Base-by-base conservation (phyloP, 768 basidiomycete genomes). In the Tephrocybe sp. region DNA sequence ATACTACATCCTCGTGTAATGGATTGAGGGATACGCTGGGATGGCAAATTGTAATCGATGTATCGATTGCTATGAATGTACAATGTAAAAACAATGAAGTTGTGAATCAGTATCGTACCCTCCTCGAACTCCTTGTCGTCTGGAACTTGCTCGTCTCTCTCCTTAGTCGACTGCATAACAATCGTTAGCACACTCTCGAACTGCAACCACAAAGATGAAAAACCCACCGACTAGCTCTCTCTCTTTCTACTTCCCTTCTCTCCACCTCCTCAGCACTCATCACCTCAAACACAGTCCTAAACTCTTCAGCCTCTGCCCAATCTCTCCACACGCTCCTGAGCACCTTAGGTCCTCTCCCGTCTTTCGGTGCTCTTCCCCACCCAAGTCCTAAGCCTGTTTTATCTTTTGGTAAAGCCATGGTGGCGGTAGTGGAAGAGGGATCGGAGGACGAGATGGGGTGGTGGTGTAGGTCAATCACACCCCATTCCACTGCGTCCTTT, bases 401-500 rank as follows among this genome's bases (percentile, higher is more conserved):
- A 58, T 90, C 88, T 64, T 90, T 89, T 62, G 86, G 64, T 52
- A 86, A 10, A 7, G 13, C 33, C 33, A 15, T 4, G 13, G 11
- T n/a, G 33, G 33, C 4, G 33, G 9, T 15, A n/a, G 4, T 29
- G 27, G n/a, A n/a, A n/a, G n/a, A n/a, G n/a, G 27, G 27, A 11
- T 29, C 27, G 5, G 27, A 29, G 27, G 27, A 10, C 13, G 33
- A 10, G 5, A 34, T 15, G 13, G 33, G 33, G 13, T 34, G 33
- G 33, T 34, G 33, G 33, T 34, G 33, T 15, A 25, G 37, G 22
- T 50, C 83, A 37, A 97, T 77, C 23, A 98, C 82, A 16, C 95
- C 92, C 83, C 93, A 89, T 62, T 98, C 97, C 27, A 97, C 80
- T 4, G 88, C 91, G 63, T 97, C 94, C 59, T 90, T 91, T 65